These are phyloP conservation scores for Euryodendron excelsum DNA, from an alignment of 148 eudicot genomes.

Conservation along the genomic window DNA sequence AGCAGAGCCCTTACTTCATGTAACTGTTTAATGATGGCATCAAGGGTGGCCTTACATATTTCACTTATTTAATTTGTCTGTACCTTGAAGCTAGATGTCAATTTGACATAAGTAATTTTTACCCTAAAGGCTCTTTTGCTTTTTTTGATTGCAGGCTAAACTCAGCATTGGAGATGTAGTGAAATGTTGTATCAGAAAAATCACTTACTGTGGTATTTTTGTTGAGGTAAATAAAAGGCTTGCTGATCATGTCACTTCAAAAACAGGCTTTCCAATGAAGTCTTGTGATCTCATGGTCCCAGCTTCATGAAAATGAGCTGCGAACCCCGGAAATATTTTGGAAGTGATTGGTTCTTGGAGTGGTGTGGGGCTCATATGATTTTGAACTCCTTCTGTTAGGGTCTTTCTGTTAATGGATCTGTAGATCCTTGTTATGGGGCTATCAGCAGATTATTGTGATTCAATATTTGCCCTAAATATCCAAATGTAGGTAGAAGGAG, in stretches of 20 bases:
- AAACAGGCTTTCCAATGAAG: not conserved
- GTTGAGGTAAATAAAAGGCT: slow-evolving; percentile 61
- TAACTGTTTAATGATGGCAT: not conserved
- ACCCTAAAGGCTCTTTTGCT: not conserved
- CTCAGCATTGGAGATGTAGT: slow-evolving; percentile 83
- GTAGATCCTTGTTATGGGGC: not conserved
- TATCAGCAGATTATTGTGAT: not conserved
- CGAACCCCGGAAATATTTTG: not conserved
- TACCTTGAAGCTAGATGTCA: not conserved
- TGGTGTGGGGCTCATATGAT: not conserved
- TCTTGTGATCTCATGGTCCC: slow-evolving; percentile 6
- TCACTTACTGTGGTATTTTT: slow-evolving; percentile 87
- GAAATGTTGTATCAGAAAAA: slow-evolving; percentile 74
- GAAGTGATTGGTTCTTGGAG: not conserved
- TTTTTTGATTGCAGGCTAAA: slow-evolving; percentile 52
- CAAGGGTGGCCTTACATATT: not conserved
- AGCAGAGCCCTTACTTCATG: not conserved
- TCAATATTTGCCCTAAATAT: slow-evolving; percentile 7
- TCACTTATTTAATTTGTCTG: not conserved
- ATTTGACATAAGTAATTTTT: not conserved
- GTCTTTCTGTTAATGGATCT: not conserved
- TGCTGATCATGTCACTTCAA: not conserved
- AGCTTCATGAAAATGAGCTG: not conserved
- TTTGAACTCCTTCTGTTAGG: not conserved
- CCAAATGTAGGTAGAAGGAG: slow-evolving; percentile 79